phyloP scores from a whole-genome alignment of 306 rosid species.

The Cucurbita moschata region DNA sequence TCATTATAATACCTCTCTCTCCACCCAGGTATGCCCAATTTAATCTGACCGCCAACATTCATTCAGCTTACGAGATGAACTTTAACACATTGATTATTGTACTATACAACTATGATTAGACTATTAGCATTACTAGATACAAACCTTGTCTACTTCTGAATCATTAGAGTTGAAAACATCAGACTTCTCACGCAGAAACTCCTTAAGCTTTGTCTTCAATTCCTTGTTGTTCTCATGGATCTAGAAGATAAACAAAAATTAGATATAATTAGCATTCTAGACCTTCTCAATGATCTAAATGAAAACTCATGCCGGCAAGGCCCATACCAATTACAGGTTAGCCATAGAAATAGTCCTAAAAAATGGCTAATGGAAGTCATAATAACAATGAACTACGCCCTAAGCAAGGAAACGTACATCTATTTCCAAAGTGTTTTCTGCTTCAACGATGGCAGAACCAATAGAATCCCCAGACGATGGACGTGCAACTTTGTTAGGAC shows the following conservation, averaged over 20 bases:
- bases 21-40: constrained; percentile 90
- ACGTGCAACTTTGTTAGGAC: constrained; percentile 39
- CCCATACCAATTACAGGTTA: constrained; percentile 25
- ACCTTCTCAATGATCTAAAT: background rate
- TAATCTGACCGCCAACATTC: constrained; percentile 30
- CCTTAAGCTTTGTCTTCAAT: constrained; percentile 64
- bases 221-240: constrained; percentile 63
- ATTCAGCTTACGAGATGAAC: background rate
- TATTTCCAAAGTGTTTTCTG: constrained; percentile 54
- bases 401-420: constrained; percentile 62
- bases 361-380: constrained; percentile 6
- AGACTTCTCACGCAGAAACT: constrained; percentile 64
- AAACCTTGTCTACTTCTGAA: constrained; percentile 69
- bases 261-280: background rate
- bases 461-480: constrained; percentile 36
- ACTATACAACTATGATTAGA: background rate
- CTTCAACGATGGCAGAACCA: constrained; percentile 93
- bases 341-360: constrained; percentile 12
- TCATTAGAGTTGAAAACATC: constrained; percentile 63
- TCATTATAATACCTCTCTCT: constrained; percentile 93
- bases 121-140: background rate
- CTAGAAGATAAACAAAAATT: constrained; percentile 24
- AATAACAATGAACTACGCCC: constrained; percentile 16
- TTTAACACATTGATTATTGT: background rate
- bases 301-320: constrained; percentile 19